Percentiles rank a stretch among this genome's conserved stretches.
phyloP scores from a whole-genome alignment of 2,329 filamentous ascomycete species.

The Lecanosticta acicola region DNA sequence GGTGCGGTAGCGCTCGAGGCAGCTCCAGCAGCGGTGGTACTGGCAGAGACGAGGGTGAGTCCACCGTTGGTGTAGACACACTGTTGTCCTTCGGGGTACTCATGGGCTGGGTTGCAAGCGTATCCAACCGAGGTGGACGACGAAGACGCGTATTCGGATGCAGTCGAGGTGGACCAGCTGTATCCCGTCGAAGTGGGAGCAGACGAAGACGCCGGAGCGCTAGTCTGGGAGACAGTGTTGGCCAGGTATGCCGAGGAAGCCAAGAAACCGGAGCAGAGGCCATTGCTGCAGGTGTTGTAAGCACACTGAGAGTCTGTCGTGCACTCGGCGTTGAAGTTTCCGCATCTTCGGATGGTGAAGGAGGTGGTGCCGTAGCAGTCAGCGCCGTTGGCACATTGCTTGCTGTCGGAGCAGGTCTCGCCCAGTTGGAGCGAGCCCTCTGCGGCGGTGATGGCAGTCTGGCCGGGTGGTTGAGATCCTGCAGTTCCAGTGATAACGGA shows the following conservation, averaged over 20 bases:
- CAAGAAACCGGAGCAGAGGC: slow-evolving; percentile 23
- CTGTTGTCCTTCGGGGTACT: slow-evolving; percentile 3
- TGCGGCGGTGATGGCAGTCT: slow-evolving; percentile 15
- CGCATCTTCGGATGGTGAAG: slow-evolving; percentile 15
- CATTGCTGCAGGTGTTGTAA: slow-evolving; percentile 24
- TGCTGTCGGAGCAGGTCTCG: slow-evolving; percentile 12
- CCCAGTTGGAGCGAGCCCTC: slow-evolving; percentile 21
- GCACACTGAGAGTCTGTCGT: slow-evolving; percentile 20
- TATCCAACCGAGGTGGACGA: neutral
- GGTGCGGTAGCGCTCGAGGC: neutral
- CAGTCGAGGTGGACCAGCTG: neutral
- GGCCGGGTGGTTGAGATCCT: slow-evolving; percentile 10
- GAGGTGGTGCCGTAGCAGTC: slow-evolving; percentile 20
- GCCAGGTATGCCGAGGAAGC: slow-evolving; percentile 7
- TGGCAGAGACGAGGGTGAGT: slow-evolving; percentile 1
- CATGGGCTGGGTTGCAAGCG: slow-evolving; percentile 1
- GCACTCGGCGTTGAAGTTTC: slow-evolving; percentile 26
- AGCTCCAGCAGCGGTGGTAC: neutral
- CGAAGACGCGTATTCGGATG: neutral
- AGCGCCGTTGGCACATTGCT: slow-evolving; percentile 18
- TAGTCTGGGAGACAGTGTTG: neutral
- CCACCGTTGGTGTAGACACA: slow-evolving; percentile 1
- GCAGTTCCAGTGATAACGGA: slow-evolving; percentile 12
- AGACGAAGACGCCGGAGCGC: neutral
- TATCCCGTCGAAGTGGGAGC: neutral